Evolutionary conservation across 495 filamentous ascomycete genomes (phyloP), one percentile per base, ranked within the genome.

Genomic region (Trichoderma erinaceum): DNA sequence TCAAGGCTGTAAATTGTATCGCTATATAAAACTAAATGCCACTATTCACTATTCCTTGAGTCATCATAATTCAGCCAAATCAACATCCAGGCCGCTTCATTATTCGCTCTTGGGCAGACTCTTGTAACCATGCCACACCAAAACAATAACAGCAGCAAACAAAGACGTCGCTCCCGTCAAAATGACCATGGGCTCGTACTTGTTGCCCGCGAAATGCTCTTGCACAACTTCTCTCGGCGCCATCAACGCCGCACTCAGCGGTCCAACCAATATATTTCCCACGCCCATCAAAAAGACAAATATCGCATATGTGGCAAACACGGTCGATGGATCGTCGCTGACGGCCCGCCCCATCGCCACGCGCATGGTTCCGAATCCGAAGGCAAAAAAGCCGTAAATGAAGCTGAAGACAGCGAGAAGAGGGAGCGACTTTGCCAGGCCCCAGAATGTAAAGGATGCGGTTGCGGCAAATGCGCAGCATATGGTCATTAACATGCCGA

Each of bases 371-470:
- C 69, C 69, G 66, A 76, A 80, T 13, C 77, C 77, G 18, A 71
- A 72, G 1, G 70, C 78, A 69, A 79, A 80, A 70, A 79, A 77
- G 50, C 78, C 78, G 63, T 77, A 79, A 0, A 78, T 27, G 21
- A 77, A 32, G 23, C 71, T 38, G 69, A 77, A 80, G 0, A 75
- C 52, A 8, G 75, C 52, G n/a, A 78, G 52, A 0, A 68, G 29
- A 0, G 50, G 65, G 1, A 78, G 65, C 2, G 70, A 71, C 18
- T 68, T 67, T 18, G 75, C 73, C 13, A 76, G 48, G 1, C 75
- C 77, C 77, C 77, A 79, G 56, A 70, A 48, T 3, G 72, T 69
- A 58, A 77, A 70, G 8, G 70, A 61, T 44, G 76, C 72, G 13
- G 68, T 67, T 0, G 68, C 72, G 5, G 76, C 70, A 61, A 27